Percentiles rank a stretch among this genome's conserved stretches.
Conservation (phyloP, 352 stramenopile species). For the Phytophthora citricola region DNA sequence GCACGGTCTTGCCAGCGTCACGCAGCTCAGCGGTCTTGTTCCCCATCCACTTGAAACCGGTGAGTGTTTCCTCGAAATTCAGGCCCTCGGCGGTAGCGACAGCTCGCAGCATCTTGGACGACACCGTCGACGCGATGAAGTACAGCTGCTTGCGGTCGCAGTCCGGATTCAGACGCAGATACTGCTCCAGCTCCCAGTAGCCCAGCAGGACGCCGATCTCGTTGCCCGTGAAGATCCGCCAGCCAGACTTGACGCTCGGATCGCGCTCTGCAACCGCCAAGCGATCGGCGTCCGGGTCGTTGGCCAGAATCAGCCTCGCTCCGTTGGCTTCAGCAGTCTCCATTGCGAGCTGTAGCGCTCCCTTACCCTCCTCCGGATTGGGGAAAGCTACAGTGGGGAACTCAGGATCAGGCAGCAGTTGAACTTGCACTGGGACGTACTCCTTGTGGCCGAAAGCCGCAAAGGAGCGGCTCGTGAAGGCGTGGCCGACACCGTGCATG, state of each 20-base stretch:
- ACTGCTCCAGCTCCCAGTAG: constrained; percentile 90
- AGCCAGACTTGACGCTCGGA: constrained; percentile 69
- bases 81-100: constrained; percentile 94
- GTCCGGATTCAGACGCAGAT: constrained; percentile 61
- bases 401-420: constrained; percentile 93
- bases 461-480: constrained; percentile 93
- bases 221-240: constrained; percentile 98
- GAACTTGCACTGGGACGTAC: constrained; percentile 88
- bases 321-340: constrained; percentile 78
- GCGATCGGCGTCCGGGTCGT: constrained; percentile 98
- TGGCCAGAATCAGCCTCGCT: constrained; percentile 94
- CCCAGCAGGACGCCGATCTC: constrained; percentile 97
- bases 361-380: constrained; percentile 98
- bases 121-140: constrained; percentile 96
- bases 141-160: constrained; percentile 72
- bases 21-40: constrained; percentile 88
- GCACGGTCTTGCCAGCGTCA: constrained; percentile 89
- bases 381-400: constrained; percentile 98
- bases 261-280: constrained; percentile 95
- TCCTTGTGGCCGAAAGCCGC: constrained; percentile 85
- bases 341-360: constrained; percentile 95
- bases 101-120: constrained; percentile 96
- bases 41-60: constrained; percentile 99
- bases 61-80: constrained; percentile 97
- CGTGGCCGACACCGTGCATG: constrained; percentile 98